Evolutionary conservation across 2,329 filamentous ascomycete species (phyloP).

Genomic region (Metarhizium rileyi): DNA sequence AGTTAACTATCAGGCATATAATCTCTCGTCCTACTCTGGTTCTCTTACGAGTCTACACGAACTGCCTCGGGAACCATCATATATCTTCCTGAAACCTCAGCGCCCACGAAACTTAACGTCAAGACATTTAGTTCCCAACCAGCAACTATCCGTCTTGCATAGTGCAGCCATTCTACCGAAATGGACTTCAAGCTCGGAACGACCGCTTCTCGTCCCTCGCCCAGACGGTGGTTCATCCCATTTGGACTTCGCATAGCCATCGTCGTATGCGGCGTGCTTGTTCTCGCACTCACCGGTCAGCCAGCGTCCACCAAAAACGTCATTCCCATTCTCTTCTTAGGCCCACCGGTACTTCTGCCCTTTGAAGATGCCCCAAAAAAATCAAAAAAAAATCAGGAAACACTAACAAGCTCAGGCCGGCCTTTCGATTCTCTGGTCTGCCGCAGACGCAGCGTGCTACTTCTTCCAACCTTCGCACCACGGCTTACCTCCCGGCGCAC

Average conservation of each 20-base stretch:
- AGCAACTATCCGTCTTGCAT: neutral
- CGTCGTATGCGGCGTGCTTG: neutral
- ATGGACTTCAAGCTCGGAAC: neutral
- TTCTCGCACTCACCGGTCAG: neutral
- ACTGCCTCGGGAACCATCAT: too few species aligned
- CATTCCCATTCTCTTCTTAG: neutral
- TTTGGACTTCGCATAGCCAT: neutral
- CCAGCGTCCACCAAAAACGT: neutral
- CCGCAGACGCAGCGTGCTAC: neutral
- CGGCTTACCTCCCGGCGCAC: neutral
- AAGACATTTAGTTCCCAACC: neutral
- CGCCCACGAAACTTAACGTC: too few species aligned
- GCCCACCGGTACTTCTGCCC: neutral
- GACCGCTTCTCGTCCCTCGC: neutral
- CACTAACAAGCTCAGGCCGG: neutral
- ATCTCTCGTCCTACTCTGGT: too few species aligned
- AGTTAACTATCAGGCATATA: too few species aligned
- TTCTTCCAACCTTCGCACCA: neutral
- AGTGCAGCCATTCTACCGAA: neutral
- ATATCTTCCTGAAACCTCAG: too few species aligned
- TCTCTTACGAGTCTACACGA: too few species aligned
- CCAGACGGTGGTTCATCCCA: neutral
- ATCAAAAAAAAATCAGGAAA: neutral
- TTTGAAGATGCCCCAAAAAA: neutral
- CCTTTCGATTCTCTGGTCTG: neutral